Base-by-base conservation (phyloP, 208 protist genomes). In the Phytomonas sp. region DNA sequence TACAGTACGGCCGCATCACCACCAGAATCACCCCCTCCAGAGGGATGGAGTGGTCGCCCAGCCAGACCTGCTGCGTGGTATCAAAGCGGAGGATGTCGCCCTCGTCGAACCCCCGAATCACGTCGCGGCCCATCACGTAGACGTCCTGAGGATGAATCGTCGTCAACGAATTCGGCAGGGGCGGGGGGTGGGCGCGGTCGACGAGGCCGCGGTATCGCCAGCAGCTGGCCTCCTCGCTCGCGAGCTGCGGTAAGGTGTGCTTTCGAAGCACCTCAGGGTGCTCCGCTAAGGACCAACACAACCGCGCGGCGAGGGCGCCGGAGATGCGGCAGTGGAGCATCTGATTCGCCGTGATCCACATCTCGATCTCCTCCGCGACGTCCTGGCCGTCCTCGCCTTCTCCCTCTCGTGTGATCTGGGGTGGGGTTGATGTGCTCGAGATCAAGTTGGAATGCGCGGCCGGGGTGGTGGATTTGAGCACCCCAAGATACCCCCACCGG, bases 181-280 rank as follows among this genome's bases (percentile, higher is more conserved):
- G 88, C 13, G 85, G 88, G 26, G 83, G 83, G 56, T 80, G 66
- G 26, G 75, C 31, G 32, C 75, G 78, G 65, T 90, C 84, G 4
- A 85, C 88, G 65, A 94, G 67, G 23, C 88, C 88, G 60, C 85
- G 85, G 73, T 92, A 94, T 13, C 85, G 85, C 86, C 88, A 94
- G 76, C 85, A 90, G 53, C 77, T 73, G 29, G 46, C 73, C 60
- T 81, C 76, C 71, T 82, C 81, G 61, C 66, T 83, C 7, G 85
- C 80, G 28, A 89, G 74, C 69, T 77, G 75, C 61, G 77, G 67
- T 28, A 85, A 72, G 1, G 40, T 9, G 66, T 79, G 85, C 74
- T 84, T 72, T 56, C 78, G 72, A 67, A 92, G 82, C 29, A 88
- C 78, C 63, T 91, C 83, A 1, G 88, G 85, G 37, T 78, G 76